phyloP scores from a whole-genome alignment of 805 yeast genomes.

The Yamadazyma olivae region DNA sequence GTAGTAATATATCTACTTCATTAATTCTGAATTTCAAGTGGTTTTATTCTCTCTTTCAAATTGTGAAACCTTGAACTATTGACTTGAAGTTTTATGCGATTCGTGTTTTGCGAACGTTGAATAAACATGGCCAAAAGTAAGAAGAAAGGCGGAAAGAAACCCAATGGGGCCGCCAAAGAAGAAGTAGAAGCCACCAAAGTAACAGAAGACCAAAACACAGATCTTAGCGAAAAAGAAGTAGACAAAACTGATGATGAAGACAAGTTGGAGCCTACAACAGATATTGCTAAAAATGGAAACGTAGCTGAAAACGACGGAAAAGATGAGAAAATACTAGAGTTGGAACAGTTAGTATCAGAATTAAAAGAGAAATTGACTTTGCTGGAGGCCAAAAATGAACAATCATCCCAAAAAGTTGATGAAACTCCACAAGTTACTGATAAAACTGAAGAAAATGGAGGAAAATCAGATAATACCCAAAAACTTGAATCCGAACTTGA shows the following conservation, averaged over 20 bases:
- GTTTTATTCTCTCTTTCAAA: too few relatives aligned
- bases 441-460: slow-evolving; percentile 1
- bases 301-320: not conserved
- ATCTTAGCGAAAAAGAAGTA: too few relatives aligned
- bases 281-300: not conserved
- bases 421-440: not conserved
- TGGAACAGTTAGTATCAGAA: not conserved
- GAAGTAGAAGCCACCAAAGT: not conserved
- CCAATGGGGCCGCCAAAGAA: not conserved
- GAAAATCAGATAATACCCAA: not conserved
- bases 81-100: too few relatives aligned
- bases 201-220: too few relatives aligned
- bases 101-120: too few relatives aligned
- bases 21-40: too few relatives aligned
- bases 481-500: not conserved
- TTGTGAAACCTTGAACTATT: too few relatives aligned
- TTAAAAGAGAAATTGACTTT: not conserved
- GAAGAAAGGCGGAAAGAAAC: slow-evolving; percentile 2
- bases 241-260: too few relatives aligned
- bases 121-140: not conserved
- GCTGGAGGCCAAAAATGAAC: too few relatives aligned
- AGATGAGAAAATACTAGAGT: too few relatives aligned
- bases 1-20: too few relatives aligned
- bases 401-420: too few relatives aligned
- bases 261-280: not conserved